Base-by-base conservation (phyloP, 257 asterid species). In the Euphrasia confusa region DNA sequence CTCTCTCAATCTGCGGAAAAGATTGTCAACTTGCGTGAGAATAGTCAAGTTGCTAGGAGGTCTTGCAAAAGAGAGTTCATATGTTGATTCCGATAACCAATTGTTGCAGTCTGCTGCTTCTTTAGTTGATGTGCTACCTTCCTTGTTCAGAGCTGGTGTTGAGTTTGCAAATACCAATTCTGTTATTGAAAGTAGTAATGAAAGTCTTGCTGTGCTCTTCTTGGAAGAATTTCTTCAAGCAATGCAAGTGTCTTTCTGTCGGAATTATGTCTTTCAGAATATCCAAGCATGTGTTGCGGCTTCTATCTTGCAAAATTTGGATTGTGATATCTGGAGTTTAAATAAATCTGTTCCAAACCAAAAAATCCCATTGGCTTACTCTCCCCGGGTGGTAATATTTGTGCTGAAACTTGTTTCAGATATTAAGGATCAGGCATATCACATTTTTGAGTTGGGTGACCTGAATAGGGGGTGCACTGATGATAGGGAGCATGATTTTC, bases 171-270 rank as follows among this genome's bases (percentile, higher is more conserved):
- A 74, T 80, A 79, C 65, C 65, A 75, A 64, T 69, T 62, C 81
- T 66, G 77, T 68, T 54, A 82, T 66, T 69, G 99, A 92, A 66
- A 80, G 79, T 73, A 84, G 79, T 67, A 74, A 73, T 58, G 99
- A 93, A 47, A 84, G 83, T 74, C 89, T 84, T 42, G 74, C 77
- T 57, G 79, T 87, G 68, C 75, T 73, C 69, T 71, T 89, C 74
- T 65, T 84, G 66, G 97, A 89, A 69, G 99, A 89, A 71, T 86
- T 89, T 71, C 82, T 89, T 67, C 92, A 79, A 72, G 84, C 82
- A 67, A 84, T 78, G 71, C 88, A 80, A 68, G 74, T 80, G 66
- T 71, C 73, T 62, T 77, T 81, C 61, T 69, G 78, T 64, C 83
- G 74, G 70, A 85, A 81, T 48, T 66, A 67, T 37, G 85, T 87